Base-by-base conservation (phyloP, 2,329 filamentous ascomycete genomes). In the Knufia fluminis region DNA sequence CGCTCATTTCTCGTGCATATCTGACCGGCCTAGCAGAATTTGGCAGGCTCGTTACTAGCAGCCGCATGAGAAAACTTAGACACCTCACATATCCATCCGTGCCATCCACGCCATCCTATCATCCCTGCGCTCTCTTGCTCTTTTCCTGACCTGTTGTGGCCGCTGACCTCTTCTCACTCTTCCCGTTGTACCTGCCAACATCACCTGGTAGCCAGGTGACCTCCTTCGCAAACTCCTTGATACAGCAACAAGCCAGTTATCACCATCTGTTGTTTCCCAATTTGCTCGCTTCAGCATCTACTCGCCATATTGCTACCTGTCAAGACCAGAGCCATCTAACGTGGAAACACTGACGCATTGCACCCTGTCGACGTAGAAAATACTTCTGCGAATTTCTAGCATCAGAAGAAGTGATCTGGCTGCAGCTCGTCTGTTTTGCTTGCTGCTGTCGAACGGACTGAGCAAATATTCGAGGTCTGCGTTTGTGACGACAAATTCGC, bases 21-120 rank as follows among this genome's bases (percentile, higher is more conserved):
- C 6, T 28, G 12, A 12, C 26, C 6, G 12, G 19, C 3, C 20
- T 46, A 36, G 23, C 33, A 36, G 26, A 33, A 46, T 20, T 46
- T 32, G 23, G 9, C 3, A 12, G 24, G 24, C 16, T 20, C 6
- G 16, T 8, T 19, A n/a, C 8, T 19, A 16, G 33, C 10, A 46
- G 31, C 42, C 24, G 19, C 42, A 36, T 36, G 24, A 24, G 28
- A 46, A 46, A 46, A 46, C 31, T 46, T 17, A 46, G 44, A 46
- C 44, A 46, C 26, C 33, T 46, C 44, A 46, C 31, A 14, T 36
- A 23, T 24, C 44, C 33, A 23, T 14, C 44, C 33, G 17, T 46
- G 16, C 16, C 19, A 24, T 39, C 20, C 33, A 10, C 6, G 28
- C 43, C 28, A 28, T 33, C 16, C n/a, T 23, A 7, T 16, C 38